phyloP scores from a whole-genome alignment of 2,329 filamentous ascomycete species.

The Aspergillus sp. region DNA sequence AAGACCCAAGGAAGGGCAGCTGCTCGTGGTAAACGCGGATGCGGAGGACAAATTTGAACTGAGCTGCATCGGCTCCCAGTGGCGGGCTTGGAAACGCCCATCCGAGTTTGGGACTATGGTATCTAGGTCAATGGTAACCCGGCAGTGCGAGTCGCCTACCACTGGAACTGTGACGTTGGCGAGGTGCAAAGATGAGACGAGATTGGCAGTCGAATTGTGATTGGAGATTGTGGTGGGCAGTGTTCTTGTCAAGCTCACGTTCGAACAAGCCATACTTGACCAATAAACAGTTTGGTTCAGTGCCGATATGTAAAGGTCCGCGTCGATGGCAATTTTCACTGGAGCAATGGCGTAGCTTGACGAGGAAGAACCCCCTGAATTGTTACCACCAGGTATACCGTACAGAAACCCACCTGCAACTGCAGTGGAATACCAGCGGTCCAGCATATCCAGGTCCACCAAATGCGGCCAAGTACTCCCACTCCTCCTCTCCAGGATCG shows the following conservation, averaged over 20 bases:
- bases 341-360: neutral
- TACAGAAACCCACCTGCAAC: neutral
- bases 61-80: slow-evolving; percentile 14
- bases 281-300: neutral
- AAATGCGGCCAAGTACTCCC: slow-evolving; percentile 14
- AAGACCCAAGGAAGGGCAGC: neutral
- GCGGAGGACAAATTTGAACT: neutral
- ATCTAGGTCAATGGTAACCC: neutral
- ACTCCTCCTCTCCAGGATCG: neutral
- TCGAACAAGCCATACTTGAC: neutral
- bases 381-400: neutral
- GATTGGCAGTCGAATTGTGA: neutral
- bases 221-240: neutral
- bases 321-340: neutral
- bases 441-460: slow-evolving; percentile 7
- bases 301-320: neutral
- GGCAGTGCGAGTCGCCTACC: neutral
- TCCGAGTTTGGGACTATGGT: neutral
- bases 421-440: slow-evolving; percentile 2
- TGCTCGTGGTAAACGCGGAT: neutral
- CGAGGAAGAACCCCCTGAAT: neutral
- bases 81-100: neutral
- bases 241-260: neutral
- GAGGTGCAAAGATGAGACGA: neutral
- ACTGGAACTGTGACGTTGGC: neutral